phyloP scores from a whole-genome alignment of 140 eudicot genomes.

The Flaveria floridana region DNA sequence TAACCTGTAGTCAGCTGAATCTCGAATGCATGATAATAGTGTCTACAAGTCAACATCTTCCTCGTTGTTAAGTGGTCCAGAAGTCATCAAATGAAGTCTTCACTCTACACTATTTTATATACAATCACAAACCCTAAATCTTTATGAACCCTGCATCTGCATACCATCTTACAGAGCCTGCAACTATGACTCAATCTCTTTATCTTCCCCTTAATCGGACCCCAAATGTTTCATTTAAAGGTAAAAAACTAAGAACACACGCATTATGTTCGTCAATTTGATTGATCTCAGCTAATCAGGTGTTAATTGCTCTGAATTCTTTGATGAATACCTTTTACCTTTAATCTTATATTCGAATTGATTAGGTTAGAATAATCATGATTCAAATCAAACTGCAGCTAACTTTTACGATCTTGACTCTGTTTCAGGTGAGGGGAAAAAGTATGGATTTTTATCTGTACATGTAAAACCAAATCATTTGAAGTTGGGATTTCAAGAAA shows the following conservation, averaged over 20 bases:
- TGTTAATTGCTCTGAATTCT: neutral
- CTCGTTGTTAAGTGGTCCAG: neutral
- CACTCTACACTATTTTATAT: neutral
- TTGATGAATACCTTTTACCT: neutral
- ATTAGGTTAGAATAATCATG: too few relatives aligned
- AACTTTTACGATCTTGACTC: neutral
- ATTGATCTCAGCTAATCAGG: too few relatives aligned
- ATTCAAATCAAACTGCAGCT: neutral
- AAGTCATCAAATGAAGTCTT: constrained; percentile 9
- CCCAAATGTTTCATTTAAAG: constrained; percentile 24
- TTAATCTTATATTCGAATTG: too few relatives aligned
- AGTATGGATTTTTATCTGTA: constrained; percentile 20
- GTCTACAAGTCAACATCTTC: neutral
- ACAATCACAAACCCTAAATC: constrained; percentile 6
- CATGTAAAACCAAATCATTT: constrained; percentile 33
- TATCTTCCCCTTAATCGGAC: constrained; percentile 20
- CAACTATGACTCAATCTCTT: constrained; percentile 46
- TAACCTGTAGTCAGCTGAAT: neutral
- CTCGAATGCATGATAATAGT: neutral
- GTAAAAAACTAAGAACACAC: constrained; percentile 24
- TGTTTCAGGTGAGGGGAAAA: constrained; percentile 43
- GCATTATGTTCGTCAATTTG: neutral
- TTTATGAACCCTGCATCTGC: neutral
- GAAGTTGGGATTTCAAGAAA: constrained; percentile 40
- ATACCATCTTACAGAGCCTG: constrained; percentile 14